Conservation (phyloP, 345 rosid genomes). For the Schrenkiella parvula region DNA sequence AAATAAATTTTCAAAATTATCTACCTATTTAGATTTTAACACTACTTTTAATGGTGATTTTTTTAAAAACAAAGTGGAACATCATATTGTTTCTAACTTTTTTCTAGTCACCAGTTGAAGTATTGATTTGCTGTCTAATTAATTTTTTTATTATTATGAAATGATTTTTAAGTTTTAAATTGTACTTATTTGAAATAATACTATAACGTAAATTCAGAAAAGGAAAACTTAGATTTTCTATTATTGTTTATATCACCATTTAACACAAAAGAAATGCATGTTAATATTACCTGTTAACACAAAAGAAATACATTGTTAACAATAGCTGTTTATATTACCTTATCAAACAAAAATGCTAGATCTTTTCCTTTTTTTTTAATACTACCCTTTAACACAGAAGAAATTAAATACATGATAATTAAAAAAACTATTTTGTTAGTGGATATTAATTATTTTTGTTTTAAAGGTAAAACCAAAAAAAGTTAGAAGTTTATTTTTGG, state of each 20-base stretch:
- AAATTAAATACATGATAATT: background rate
- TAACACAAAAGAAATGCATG: background rate
- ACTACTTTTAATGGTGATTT: background rate
- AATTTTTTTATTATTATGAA: background rate
- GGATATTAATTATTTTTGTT: background rate
- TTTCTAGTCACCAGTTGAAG: background rate
- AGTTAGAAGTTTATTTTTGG: background rate
- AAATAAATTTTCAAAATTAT: background rate
- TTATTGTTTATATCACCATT: background rate
- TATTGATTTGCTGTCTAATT: background rate
- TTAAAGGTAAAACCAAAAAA: background rate
- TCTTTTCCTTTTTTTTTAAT: background rate
- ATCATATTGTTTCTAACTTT: background rate
- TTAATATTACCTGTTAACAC: background rate
- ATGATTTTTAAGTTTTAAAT: background rate
- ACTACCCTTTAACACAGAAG: background rate
- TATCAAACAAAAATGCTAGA: background rate
- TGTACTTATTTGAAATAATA: background rate
- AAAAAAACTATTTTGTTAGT: background rate
- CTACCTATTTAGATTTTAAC: background rate
- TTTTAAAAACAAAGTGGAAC: background rate
- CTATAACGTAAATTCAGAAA: background rate
- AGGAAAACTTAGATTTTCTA: background rate
- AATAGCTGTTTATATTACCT: background rate
- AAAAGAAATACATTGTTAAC: background rate